These are phyloP conservation scores for Xerocomellus dryophilus DNA, from an alignment of 768 basidiomycete species.

Conservation along the genomic window DNA sequence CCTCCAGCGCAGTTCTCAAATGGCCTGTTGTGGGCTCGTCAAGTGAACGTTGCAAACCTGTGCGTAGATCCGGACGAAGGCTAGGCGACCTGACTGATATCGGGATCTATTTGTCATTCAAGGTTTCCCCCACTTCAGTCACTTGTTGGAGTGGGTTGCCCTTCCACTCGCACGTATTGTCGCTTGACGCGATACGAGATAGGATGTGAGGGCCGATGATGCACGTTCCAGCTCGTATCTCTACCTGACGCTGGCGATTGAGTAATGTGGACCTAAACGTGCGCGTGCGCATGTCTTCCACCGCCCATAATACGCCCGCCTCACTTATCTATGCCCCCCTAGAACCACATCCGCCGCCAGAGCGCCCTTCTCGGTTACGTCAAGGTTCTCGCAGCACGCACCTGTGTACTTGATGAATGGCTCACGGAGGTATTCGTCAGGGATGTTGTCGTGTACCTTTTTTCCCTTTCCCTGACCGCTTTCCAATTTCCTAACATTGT, in stretches of 20 bases:
- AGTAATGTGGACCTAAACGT: not conserved
- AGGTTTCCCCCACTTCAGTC: not conserved
- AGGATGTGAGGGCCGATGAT: not conserved
- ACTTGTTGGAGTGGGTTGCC: not conserved
- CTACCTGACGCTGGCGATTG: not conserved
- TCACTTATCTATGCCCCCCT: not conserved
- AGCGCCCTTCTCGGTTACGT: not conserved
- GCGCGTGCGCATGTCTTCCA: not conserved
- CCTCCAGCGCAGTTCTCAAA: not conserved
- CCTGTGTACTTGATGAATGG: not conserved
- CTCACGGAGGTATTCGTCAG: not conserved
- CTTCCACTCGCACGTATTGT: not conserved
- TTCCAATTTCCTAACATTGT: not conserved
- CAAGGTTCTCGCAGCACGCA: not conserved
- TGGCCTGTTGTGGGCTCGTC: not conserved
- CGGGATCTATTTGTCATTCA: not conserved
- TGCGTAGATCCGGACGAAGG: too few relatives aligned
- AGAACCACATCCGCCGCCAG: not conserved
- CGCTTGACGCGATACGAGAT: slow-evolving; percentile 6
- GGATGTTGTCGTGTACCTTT: not conserved
- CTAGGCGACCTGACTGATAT: not conserved
- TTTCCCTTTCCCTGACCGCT: too few relatives aligned
- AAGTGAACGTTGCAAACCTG: not conserved
- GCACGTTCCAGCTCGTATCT: slow-evolving; percentile 2
- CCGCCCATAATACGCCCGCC: not conserved